These are phyloP conservation scores for Solanum tacnaense DNA, from an alignment of 257 asterid genomes.

Conservation along the genomic window DNA sequence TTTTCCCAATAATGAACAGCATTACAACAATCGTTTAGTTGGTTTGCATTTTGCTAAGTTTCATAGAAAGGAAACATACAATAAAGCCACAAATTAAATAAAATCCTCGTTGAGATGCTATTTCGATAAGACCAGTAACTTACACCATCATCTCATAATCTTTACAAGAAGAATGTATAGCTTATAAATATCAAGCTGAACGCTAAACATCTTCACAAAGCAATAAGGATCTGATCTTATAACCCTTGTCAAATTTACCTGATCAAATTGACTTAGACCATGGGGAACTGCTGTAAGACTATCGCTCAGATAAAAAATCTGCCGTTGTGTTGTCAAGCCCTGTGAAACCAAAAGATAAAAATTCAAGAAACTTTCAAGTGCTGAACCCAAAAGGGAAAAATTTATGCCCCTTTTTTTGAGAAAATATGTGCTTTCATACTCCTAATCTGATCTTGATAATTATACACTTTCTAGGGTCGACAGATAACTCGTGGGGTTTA, in stretches of 20 bases:
- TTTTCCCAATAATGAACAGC: neutral
- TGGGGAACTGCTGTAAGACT: neutral
- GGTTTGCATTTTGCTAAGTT: neutral
- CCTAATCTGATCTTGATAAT: neutral
- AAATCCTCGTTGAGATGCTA: neutral
- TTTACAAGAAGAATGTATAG: neutral
- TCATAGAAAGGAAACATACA: neutral
- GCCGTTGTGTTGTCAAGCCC: neutral
- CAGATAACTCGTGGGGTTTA: neutral
- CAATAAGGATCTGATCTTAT: neutral
- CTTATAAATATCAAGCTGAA: neutral
- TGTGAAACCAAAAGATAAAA: neutral
- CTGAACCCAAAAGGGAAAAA: neutral
- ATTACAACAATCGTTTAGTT: neutral
- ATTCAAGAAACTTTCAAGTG: neutral
- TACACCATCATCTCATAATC: neutral
- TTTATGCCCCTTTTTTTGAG: neutral
- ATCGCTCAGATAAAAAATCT: neutral
- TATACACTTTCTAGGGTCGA: neutral
- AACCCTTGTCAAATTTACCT: neutral
- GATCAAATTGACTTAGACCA: neutral
- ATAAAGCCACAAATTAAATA: neutral
- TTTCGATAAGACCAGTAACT: neutral
- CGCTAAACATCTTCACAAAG: neutral
- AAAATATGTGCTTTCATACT: neutral